Evolutionary conservation across 495 filamentous ascomycete genomes (phyloP), one percentile per base, ranked within the genome.

Genomic region (Hypoxylon crocopeplum): DNA sequence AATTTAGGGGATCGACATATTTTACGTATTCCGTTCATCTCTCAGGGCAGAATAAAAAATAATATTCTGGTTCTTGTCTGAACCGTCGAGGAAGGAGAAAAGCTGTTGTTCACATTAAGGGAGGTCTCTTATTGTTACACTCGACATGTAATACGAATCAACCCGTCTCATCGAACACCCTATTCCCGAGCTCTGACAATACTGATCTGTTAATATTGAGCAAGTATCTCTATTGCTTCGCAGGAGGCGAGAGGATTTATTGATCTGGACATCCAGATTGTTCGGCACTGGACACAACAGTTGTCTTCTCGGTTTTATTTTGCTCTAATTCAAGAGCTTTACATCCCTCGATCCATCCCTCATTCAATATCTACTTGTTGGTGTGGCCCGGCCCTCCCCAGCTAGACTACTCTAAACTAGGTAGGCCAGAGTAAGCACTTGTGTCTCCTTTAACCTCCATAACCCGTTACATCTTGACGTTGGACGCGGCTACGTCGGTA

Each of bases 401-500:
- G 19, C 29, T 36, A 50, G 33, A 20, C 25, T 22, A 45, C 8
- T 39, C 44, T 21, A 10, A 34, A 29, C 30, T 11, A 29, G 30
- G 44, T 6, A 15, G 30, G n/a, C 50, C 16, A 45, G n/a, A 50
- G 33, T 53, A 37, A 45, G 56, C 47, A 51, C 38, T 33, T 53
- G 29, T 13, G 45, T 34, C 52, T 30, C 27, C 25, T 34, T 25
- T 47, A 33, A 3, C 32, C 41, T 29, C 44, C 20, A 7, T 44
- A 16, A 24, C 33, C 24, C 4, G 48, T 10, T 32, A 20, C 30
- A 19, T 8, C 24, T 48, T 37, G 10, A 32, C 16, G 25, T 30
- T 25, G n/a, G 20, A 36, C 42, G 54, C 54, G 48, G 48, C 53
- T 58, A 58, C 32, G 7, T 54, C 54, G 60, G 48, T 38, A 37